A percentile compares a stretch with the other conserved stretches of the same genome.
These are phyloP conservation scores for Murraya paniculata DNA, from an alignment of 345 rosid species.

Conservation along the genomic window DNA sequence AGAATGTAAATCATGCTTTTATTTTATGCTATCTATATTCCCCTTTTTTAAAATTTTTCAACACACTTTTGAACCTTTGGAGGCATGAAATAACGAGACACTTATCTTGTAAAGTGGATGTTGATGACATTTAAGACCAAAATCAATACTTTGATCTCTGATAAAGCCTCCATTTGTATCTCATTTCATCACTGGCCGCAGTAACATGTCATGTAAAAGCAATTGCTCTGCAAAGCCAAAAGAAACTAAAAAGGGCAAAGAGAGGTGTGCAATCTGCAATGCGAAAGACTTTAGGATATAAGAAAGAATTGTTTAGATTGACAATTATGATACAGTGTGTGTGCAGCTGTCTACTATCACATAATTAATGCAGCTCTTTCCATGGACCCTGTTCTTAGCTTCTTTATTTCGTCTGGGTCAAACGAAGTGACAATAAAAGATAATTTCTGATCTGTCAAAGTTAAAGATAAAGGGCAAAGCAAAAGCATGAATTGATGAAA, in stretches of 20 bases:
- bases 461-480: neutral
- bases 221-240: neutral
- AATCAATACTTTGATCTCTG: too few relatives aligned
- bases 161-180: neutral
- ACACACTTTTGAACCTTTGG: neutral
- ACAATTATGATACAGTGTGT: neutral
- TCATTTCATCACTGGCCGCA: neutral
- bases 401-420: neutral
- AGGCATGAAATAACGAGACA: neutral
- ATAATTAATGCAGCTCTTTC: neutral
- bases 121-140: too few relatives aligned
- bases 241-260: neutral
- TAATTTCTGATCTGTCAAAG: neutral
- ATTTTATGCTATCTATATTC: neutral
- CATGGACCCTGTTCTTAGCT: too few relatives aligned
- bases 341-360: too few relatives aligned
- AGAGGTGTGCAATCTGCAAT: neutral
- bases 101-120: too few relatives aligned
- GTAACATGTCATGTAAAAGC: neutral
- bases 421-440: neutral
- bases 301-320: neutral
- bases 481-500: neutral
- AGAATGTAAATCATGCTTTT: too few relatives aligned
- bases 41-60: neutral
- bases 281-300: neutral